phyloP scores from a whole-genome alignment of 2,329 filamentous ascomycete species.

The Trichophyton rubrum region DNA sequence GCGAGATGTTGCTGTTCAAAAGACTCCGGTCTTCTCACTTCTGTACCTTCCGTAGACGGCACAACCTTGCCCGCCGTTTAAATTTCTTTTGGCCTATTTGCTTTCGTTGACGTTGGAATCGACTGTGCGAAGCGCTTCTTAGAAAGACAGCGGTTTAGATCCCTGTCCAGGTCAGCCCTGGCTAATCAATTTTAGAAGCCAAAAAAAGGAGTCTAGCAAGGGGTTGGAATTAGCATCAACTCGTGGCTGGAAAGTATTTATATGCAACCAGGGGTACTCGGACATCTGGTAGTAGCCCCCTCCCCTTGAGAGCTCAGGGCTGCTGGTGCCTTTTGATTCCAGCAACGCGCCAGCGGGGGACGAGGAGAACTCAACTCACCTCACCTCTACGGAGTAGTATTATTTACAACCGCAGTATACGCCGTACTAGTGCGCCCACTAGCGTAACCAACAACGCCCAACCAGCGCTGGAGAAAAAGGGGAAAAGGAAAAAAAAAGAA shows the following conservation, averaged over 20 bases:
- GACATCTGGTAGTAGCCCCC: neutral
- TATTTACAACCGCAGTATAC: neutral
- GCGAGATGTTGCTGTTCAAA: neutral
- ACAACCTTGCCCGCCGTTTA: neutral
- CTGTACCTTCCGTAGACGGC: neutral
- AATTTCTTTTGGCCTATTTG: neutral
- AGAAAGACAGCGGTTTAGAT: neutral
- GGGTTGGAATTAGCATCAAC: neutral
- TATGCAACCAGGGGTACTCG: conserved; percentile 5
- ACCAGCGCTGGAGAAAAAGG: neutral
- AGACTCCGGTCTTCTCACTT: neutral
- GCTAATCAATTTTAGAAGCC: conserved; percentile 3
- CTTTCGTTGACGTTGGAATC: neutral
- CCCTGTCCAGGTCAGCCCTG: neutral
- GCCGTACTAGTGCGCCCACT: neutral
- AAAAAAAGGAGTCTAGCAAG: conserved; percentile 4
- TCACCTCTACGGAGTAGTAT: neutral
- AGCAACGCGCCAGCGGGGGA: neutral
- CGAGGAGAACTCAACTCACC: neutral
- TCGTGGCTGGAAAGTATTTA: conserved; percentile 2
- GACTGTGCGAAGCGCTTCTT: neutral
- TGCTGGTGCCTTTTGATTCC: neutral
- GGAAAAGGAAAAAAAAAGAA: neutral
- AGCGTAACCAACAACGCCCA: conserved; percentile 2
- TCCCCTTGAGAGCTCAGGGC: neutral